phyloP scores from a whole-genome alignment of 2,329 filamentous ascomycete genomes.

The Xylariales sp. region DNA sequence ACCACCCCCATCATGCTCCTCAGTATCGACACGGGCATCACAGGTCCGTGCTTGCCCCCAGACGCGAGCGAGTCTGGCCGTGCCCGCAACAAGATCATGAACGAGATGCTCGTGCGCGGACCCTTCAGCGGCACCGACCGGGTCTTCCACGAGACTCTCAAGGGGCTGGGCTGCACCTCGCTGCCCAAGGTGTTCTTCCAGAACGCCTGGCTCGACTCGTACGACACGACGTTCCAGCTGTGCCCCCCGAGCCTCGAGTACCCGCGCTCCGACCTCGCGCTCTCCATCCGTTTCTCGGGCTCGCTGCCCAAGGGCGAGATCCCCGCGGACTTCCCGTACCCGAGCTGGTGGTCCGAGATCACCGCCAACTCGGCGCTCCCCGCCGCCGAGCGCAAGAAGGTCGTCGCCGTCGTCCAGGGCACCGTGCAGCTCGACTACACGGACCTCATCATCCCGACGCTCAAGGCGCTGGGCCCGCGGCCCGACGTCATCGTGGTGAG shows the following conservation, averaged over 20 bases:
- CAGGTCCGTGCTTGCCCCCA: constrained; percentile 24
- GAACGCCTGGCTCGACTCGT: constrained; percentile 5
- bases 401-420: constrained; percentile 44
- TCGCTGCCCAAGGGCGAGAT: constrained; percentile 28
- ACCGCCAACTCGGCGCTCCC: constrained; percentile 21
- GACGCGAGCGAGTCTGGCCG: constrained; percentile 23
- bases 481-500: constrained; percentile 34
- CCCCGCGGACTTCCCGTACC: constrained; percentile 25
- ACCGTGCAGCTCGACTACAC: constrained; percentile 34
- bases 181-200: constrained; percentile 4
- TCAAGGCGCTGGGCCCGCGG: constrained; percentile 34
- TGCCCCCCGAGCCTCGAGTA: constrained; percentile 36
- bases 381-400: constrained; percentile 22
- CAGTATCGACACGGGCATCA: constrained; percentile 26
- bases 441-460: constrained; percentile 39
- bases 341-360: constrained; percentile 42
- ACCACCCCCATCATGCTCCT: constrained; percentile 22
- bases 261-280: constrained; percentile 27
- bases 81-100: constrained; percentile 17
- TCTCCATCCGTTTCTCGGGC: constrained; percentile 38
- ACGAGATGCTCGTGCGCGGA: constrained; percentile 9
- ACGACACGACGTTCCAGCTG: constrained; percentile 31
- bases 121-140: constrained; percentile 8
- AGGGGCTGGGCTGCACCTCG: constrained; percentile 12
- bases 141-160: background rate